Conservation (phyloP, 768 basidiomycete species). For the Scleroderma citrinum region DNA sequence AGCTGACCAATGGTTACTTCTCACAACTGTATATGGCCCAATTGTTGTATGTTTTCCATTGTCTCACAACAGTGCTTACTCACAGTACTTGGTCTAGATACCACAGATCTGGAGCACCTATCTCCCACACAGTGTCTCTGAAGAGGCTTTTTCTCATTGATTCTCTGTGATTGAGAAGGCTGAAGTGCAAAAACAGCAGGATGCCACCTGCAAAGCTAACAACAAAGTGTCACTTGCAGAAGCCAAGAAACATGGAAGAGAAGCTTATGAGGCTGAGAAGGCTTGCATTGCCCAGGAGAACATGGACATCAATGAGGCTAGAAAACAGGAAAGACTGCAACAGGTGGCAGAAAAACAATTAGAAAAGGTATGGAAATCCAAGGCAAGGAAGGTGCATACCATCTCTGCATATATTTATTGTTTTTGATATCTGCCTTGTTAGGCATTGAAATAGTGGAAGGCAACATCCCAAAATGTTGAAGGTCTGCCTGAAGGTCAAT, state of each 20-base stretch:
- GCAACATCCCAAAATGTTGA: background rate
- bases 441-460: background rate
- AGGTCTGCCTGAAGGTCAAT: background rate
- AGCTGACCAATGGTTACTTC: conserved; percentile 30
- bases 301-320: background rate
- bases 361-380: background rate
- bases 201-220: background rate
- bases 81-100: conserved; percentile 12
- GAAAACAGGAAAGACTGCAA: background rate
- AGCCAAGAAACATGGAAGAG: conserved; percentile 2
- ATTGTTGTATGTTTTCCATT: conserved; percentile 17
- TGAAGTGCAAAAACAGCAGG: background rate
- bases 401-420: background rate
- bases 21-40: conserved; percentile 24
- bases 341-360: background rate
- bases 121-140: background rate
- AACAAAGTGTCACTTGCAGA: background rate
- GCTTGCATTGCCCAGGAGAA: conserved; percentile 1
- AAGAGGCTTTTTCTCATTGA: background rate
- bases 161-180: background rate
- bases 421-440: background rate
- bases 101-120: conserved; percentile 23
- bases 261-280: conserved; percentile 1
- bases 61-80: background rate
- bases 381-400: background rate